Evolutionary conservation across 2,329 filamentous ascomycete species (phyloP), one percentile per base, ranked within the genome.

Genomic region (Sporothrix curviconia): DNA sequence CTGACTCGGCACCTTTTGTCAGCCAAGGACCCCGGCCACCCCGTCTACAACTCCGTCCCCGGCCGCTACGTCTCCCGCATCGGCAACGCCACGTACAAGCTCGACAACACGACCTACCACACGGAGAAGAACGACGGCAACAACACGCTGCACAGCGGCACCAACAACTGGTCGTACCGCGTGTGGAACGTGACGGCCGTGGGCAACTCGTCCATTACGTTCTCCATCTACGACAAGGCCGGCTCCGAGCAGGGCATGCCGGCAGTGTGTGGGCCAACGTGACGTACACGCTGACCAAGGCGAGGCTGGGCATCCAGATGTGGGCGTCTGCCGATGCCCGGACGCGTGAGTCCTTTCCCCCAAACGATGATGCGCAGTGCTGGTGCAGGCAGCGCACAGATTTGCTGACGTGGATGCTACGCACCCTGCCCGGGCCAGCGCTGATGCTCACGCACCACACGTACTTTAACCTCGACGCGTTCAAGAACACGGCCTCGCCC

Each of bases 391-490:
- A n/a, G n/a, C n/a, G n/a, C n/a, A n/a, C n/a, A n/a, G n/a, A n/a
- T n/a, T n/a, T n/a, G n/a, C n/a, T n/a, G n/a, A n/a, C n/a, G n/a
- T n/a, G n/a, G n/a, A n/a, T n/a, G n/a, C n/a, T n/a, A n/a, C n/a
- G n/a, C n/a, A n/a, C n/a, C n/a, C n/a, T n/a, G n/a, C n/a, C n/a
- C n/a, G n/a, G n/a, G n/a, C n/a, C n/a, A n/a, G n/a, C 83, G 1
- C 78, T 86, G 66, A 84, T 86, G 79, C 73, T 86, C 42, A 83
- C 79, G 32, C 82, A 83, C 43, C 84, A 86, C 70, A 82, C 80
- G 50, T 87, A 86, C 75, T 86, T 84, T 79, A 86, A 86, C 69
- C 75, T 87, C 24, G 83, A 86, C 63, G 83, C 79, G 14, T 86
- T 81, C 70, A 78, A 76, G 62, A 80, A 85, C 66, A 77, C 81